Evolutionary conservation across 1,284 basidiomycete species (phyloP), one percentile per base, ranked within the genome.

Genomic region (Athelia sp.): DNA sequence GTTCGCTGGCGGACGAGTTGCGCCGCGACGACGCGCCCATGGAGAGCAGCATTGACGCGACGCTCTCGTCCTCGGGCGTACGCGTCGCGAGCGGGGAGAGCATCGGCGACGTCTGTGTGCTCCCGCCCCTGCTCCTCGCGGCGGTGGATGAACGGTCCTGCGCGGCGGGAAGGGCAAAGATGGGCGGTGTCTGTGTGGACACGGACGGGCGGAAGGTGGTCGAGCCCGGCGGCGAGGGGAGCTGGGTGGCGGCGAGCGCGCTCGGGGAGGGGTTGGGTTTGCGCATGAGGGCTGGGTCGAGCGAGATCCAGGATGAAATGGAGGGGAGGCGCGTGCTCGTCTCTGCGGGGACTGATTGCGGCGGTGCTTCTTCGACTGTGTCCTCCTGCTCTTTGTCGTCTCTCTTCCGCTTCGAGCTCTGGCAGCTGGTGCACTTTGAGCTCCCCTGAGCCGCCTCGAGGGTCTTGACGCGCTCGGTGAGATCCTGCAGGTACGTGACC

Each of bases 401-500:
- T 23, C 32, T 31, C 44, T 43, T 50, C 40, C 43, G 19, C 34
- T 52, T 45, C 22, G 42, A 24, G 9, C 44, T 46, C 40, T 50
- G 50, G 9, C 50, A 8, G 13, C 17, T 31, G 44, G 50, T 46
- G 18, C 43, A 21, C 26, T 43, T 56, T 31, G 53, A 42, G 49
- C 59, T 59, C 26, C 32, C 32, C 47, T 54, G 52, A 46, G 58
- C 58, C 32, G 70, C 62, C 53, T 77, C 74, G 47, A 77, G 67
- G 13, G 58, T 60, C 22, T 65, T 62, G 29, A 86, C 75, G 50
- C 67, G 73, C 42, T 70, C 67, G 11, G 84, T 66, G 23, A 89
- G 71, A 50, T 83, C 78, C 67, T 85, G 76, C 60, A 89, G 75
- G 62, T 81, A 87, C 2, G 76, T 61, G 8, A 90, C 87, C 0